Base-by-base conservation (phyloP, 495 filamentous ascomycete species). In the Chaetomidium leptoderma region DNA sequence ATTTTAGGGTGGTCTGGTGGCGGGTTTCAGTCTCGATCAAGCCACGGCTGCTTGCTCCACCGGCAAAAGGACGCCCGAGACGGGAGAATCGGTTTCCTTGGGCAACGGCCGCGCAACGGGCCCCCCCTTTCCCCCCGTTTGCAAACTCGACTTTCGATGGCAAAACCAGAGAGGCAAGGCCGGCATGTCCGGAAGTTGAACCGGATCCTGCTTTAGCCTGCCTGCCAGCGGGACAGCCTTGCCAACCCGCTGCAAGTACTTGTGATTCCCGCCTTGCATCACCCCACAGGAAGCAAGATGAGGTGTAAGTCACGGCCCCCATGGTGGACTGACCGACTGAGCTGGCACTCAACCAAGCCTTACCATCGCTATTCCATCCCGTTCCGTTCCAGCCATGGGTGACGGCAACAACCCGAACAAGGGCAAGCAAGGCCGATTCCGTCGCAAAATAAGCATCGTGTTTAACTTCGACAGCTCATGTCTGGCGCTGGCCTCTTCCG, bases 301-400 rank as follows among this genome's bases (percentile, higher is more conserved):
- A 67, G 16, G 64, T 67, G 64, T 58, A 69, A 65, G 60, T 66
- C 59, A 65, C 61, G 42, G 64, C 58, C 64, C 61, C 67, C 57
- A 68, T 64, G 33, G 47, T 53, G 50, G 44, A 36, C 39, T 50
- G 54, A 17, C 29, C 37, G 61, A 30, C 35, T 40, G 52, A 46
- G 48, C 40, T 43, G 60, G 51, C 44, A 52, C 36, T 46, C 46
- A 30, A 40, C 29, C 24, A 47, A 62, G 35, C 60, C 62, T 60
- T 23, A 58, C 60, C 57, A 57, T 57, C 54, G 51, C n/a, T 16
- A 30, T 59, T 53, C 57, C 40, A 58, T 58, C 21, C 51, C 49
- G 35, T 55, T 46, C 51, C 47, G 59, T 36, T 16, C 53, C 26
- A 11, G 43, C 33, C 30, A 35, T 51, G 8, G 29, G 24, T 42